phyloP scores from a whole-genome alignment of 208 protist genomes.

The Trypanosoma congolense region DNA sequence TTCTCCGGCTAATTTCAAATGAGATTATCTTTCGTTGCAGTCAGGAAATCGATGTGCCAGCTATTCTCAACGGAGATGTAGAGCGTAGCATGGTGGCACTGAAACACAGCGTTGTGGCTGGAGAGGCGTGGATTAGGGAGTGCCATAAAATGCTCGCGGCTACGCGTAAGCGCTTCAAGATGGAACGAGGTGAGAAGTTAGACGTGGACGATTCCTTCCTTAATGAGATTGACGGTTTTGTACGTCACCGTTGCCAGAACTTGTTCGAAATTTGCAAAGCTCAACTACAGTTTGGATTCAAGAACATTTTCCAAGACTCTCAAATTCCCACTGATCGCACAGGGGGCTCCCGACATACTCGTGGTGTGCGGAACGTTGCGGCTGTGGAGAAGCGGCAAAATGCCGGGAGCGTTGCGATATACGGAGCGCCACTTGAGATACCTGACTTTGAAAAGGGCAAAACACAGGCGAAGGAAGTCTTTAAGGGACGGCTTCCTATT shows the following conservation, averaged over 20 bases:
- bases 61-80: constrained; percentile 94
- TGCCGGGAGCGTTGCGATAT: constrained; percentile 4
- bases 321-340: constrained; percentile 18
- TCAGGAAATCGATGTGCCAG: constrained; percentile 87
- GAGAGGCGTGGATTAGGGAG: constrained; percentile 91
- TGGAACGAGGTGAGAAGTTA: constrained; percentile 85
- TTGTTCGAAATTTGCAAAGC: constrained; percentile 95
- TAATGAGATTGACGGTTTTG: constrained; percentile 97
- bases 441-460: constrained; percentile 55
- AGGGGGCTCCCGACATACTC: constrained; percentile 18
- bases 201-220: constrained; percentile 93
- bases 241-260: constrained; percentile 95
- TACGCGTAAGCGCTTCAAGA: constrained; percentile 66
- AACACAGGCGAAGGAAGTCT: constrained; percentile 34
- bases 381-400: not conserved
- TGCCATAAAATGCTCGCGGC: constrained; percentile 86
- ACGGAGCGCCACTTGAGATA: constrained; percentile 51
- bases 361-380: constrained; percentile 5
- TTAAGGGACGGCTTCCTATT: constrained; percentile 74
- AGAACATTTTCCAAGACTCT: constrained; percentile 26
- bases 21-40: constrained; percentile 95
- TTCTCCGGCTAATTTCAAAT: constrained; percentile 94
- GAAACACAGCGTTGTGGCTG: constrained; percentile 85
- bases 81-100: constrained; percentile 86
- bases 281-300: constrained; percentile 95